Base-by-base conservation (phyloP, 345 rosid genomes). In the Cardamine chenopodiifolia region DNA sequence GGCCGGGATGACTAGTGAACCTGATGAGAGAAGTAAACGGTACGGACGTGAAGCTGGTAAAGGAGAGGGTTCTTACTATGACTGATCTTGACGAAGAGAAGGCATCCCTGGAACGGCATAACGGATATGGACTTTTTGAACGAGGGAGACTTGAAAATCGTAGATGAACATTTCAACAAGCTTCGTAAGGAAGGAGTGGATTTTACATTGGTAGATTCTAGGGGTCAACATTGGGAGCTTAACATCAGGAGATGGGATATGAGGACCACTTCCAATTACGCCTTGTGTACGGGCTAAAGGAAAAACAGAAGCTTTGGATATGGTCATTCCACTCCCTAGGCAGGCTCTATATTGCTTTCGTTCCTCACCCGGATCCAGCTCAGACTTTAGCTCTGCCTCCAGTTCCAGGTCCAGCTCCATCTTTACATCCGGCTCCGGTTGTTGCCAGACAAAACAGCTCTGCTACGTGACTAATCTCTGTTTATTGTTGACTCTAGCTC, bases 301-400 rank as follows among this genome's bases (percentile, higher is more conserved):
- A 15, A 15, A 26, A 1, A 19, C 22, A 48, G 4, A 47, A 0
- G 13, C 6, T 67, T 49, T 28, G 5, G 2, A 5, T 59, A 8
- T 74, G 78, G 78, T 58, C 73, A 3, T 74, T 74, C 48, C 78
- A 13, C 37, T 35, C 72, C 2, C 50, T 0, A 29, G 7, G 4
- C 23, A 37, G 4, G n/a, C 73, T 74, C 45, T 59, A 4, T 59
- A 12, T 75, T 37, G 78, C 66, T 13, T 0, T 65, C n/a, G 26
- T 3, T n/a, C 55, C 44, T 56, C 55, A 28, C 10, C n/a, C 8
- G 10, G 42, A 1, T 23, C 25, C 25, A n/a, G 11, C 3, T 44
- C 7, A 8, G 26, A 3, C 55, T 37, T 1, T 13, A 2, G 19
- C 8, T 65, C 28, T 10, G 4, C 11, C 32, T 66, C 32, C 4